Base-by-base conservation (phyloP, 495 filamentous ascomycete genomes). In the Apodospora peruviana region DNA sequence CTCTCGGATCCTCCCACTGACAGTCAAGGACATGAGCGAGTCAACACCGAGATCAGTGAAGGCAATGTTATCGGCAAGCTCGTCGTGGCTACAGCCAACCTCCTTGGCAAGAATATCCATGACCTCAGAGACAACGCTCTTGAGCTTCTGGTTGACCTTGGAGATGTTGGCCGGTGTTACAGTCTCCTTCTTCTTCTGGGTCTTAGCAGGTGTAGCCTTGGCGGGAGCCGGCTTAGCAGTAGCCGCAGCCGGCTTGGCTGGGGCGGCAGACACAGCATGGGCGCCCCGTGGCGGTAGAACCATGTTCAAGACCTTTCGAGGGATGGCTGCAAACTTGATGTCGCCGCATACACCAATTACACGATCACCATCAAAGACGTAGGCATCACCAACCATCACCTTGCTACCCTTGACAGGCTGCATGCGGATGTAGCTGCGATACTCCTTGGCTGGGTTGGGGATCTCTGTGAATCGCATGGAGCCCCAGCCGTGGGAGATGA, bases 401-500 rank as follows among this genome's bases (percentile, higher is more conserved):
- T 72, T 73, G 36, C 67, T 67, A 23, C 69, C 68, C 59, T 68
- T 68, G 66, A 84, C 69, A 47, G 59, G 69, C 53, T 67, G 78
- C 83, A 86, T 90, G 47, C 78, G 79, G 48, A 88, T 81, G 65
- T 90, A 87, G 4, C 79, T 81, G 40, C 77, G 75, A 55, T 90
- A 91, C 0, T 79, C 82, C 67, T 86, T 84, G 24, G 70, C 71
- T 0, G 75, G 69, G 18, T 73, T 67, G 16, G 91, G 75, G 29
- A 78, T 74, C 56, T 85, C 82, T 50, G 82, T 74, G 50, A 90
- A 81, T 14, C 81, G 75, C 71, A 91, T 78, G 0, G 78, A 83
- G 51, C 86, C 81, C 83, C 87, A 86, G n/a, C 86, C 85, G 56
- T 91, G 88, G 36, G 82, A 87, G 48, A 91, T 81, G 59, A 81